A percentile compares a stretch with the other conserved stretches of the same genome.
phyloP scores from a whole-genome alignment of 2,329 filamentous ascomycete genomes.

The Colletotrichum tropicicola region DNA sequence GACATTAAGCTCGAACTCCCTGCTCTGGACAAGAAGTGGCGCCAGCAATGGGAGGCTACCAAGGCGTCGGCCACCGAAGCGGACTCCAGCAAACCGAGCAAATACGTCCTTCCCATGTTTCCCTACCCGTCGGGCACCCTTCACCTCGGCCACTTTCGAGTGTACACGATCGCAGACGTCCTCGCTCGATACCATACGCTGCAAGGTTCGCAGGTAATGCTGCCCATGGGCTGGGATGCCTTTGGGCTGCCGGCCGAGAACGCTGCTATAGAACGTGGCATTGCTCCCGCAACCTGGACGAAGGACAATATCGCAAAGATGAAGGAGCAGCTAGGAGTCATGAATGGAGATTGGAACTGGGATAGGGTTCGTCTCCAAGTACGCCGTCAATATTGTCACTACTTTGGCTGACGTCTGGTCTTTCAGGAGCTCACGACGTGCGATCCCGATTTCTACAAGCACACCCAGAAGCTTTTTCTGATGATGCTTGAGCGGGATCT shows the following conservation, averaged over 20 bases:
- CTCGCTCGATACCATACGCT: conserved; percentile 80
- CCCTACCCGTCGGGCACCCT: conserved; percentile 89
- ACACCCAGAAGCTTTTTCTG: conserved; percentile 87
- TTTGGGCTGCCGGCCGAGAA: conserved; percentile 93
- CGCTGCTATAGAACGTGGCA: conserved; percentile 83
- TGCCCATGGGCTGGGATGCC: conserved; percentile 96
- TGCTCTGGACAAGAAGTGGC: conserved; percentile 62
- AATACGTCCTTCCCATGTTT: conserved; percentile 90
- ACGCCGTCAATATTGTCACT: not conserved
- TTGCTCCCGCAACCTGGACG: conserved; percentile 84
- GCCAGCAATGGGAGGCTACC: conserved; percentile 50
- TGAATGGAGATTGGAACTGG: conserved; percentile 90
- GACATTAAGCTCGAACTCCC: conserved; percentile 52
- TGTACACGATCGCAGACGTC: conserved; percentile 91
- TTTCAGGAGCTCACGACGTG: conserved; percentile 83
- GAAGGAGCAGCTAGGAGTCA: conserved; percentile 81
- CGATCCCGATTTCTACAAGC: conserved; percentile 86
- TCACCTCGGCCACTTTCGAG: conserved; percentile 86
- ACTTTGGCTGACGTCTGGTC: conserved; percentile 11
- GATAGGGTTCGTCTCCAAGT: conserved; percentile 67
- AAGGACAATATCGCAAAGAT: conserved; percentile 82
- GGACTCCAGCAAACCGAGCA: conserved; percentile 33
- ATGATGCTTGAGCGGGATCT: conserved; percentile 78
- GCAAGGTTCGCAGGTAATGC: conserved; percentile 77
- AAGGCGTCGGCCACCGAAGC: conserved; percentile 28